Evolutionary conservation across 176 grass and related monocot genomes (phyloP), one percentile per base, ranked within the genome.

Genomic region (Oryza meridionalis): DNA sequence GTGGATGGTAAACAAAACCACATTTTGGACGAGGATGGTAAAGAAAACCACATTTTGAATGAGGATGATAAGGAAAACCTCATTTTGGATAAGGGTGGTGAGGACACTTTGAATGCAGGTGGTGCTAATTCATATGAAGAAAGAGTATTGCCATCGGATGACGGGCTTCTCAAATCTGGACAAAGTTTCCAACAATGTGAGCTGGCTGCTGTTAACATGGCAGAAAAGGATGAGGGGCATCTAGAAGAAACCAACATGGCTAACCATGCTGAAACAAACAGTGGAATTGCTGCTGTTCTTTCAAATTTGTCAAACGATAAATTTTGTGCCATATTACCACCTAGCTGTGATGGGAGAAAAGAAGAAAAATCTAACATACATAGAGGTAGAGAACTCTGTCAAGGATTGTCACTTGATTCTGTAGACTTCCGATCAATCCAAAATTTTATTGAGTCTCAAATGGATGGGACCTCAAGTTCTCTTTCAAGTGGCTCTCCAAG

Each of bases 361-460:
- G 81, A 91, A 83, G 63, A 80, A 11, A 62, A 46, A 45, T 51
- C 68, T 25, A 86, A 63, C 67, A 83, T n/a, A 85, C 86, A 78
- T 77, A 73, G 58, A 59, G 81, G 31, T 65, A 67, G 58, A 42
- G 85, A 83, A 72, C 55, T 84, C 75, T 32, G 45, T 32, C 75
- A 80, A 82, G 78, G 78, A 65, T 65, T 75, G 16, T 99, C 85
- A 27, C 81, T 99, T 72, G 89, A 96, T 85, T 90, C 88, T 49
- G 86, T 72, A 77, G 90, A 98, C 37, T 93, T 89, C 45, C 77
- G 73, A 5, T 84, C 87, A 40, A 83, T 89, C 9, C 85, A 89
- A 72, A 94, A 90, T 68, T 83, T 88, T 74, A 81, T 85, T 0
- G 87, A 87, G 77, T 69, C 67, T 1, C 84, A 87, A 27, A 90